Base-by-base conservation (phyloP, 805 yeast species). In the Kazachstania psychrophila region DNA sequence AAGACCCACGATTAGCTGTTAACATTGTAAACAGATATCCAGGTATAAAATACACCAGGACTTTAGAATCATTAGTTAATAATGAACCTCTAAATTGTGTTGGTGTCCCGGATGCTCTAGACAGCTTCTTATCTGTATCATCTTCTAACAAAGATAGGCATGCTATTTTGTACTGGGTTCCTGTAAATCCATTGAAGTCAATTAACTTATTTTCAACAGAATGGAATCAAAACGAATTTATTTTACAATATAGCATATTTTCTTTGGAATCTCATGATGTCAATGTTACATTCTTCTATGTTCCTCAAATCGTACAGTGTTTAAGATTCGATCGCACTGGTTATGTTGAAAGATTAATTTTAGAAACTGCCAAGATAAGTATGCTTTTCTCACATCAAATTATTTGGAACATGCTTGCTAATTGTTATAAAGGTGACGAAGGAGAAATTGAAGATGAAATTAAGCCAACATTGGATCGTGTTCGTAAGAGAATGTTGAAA, bases 371-470 rank as follows among this genome's bases (percentile, higher is more conserved):
- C 2, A 78, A 81, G 53, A 84, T 87, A 11, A 79, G 92, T 19
- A 94, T 84, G 47, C 66, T 89, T 43, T 92, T 92, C 68, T 88
- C 97, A 0, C 99, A 92, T 60, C 99, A 92, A 61, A 88, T 92
- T 46, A 86, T 92, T 38, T 92, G 99, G 99, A 92, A 92, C 53
- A 86, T 92, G 83, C 62, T 81, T 51, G 97, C 99, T 1, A 92
- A 94, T 54, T 75, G 87, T 43, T 92, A 73, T 60, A 81, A 79
- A 48, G 96, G 84, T 54, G 97, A 89, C 49, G 95, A 89, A 8
- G 79, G 86, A 0, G 67, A 75, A 0, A 69, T 73, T 6, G 92
- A 94, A 4, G 95, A 88, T 60, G 66, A 73, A 1, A 66, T 89
- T 51, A 89, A 89, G 58, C 96, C 96, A 1, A 69, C 69, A 2